phyloP scores from a whole-genome alignment of 1,284 basidiomycete species.

The Papiliotrema flavescens region DNA sequence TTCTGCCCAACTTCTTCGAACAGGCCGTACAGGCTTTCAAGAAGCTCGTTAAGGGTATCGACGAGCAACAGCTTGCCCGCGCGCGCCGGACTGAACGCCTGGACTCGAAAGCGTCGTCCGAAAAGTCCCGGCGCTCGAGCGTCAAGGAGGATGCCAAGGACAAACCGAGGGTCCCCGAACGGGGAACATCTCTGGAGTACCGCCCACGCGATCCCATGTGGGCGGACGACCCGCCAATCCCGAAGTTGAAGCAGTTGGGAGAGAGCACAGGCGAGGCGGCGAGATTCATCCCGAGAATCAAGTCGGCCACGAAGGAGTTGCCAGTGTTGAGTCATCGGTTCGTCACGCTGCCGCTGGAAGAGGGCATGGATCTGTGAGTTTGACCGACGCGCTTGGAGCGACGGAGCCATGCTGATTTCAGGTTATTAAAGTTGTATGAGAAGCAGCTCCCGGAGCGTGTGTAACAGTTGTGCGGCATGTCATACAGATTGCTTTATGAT shows the following conservation, averaged over 20 bases:
- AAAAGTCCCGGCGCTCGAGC: not conserved
- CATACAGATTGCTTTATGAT: not conserved
- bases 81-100: conserved; percentile 28
- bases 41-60: conserved; percentile 33
- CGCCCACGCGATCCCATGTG: conserved; percentile 12
- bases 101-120: not conserved
- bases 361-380: conserved; percentile 69
- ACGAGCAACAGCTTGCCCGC: conserved; percentile 32
- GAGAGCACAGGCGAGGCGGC: conserved; percentile 80
- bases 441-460: conserved; percentile 6
- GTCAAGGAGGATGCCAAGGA: conserved; percentile 1
- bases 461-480: not conserved
- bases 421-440: conserved; percentile 6
- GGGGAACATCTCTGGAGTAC: conserved; percentile 2
- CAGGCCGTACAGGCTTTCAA: conserved; percentile 32
- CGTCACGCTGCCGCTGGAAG: conserved; percentile 73
- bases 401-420: conserved; percentile 2
- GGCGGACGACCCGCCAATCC: conserved; percentile 29
- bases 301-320: conserved; percentile 72
- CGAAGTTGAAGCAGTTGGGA: conserved; percentile 74
- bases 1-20: conserved; percentile 42
- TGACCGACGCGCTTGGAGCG: not conserved
- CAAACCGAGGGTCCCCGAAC: not conserved
- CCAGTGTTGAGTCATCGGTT: conserved; percentile 84
- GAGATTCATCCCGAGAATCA: conserved; percentile 68